Evolutionary conservation across 169 alveolate species (phyloP).

Genomic region (Besnoitia besnoiti): DNA sequence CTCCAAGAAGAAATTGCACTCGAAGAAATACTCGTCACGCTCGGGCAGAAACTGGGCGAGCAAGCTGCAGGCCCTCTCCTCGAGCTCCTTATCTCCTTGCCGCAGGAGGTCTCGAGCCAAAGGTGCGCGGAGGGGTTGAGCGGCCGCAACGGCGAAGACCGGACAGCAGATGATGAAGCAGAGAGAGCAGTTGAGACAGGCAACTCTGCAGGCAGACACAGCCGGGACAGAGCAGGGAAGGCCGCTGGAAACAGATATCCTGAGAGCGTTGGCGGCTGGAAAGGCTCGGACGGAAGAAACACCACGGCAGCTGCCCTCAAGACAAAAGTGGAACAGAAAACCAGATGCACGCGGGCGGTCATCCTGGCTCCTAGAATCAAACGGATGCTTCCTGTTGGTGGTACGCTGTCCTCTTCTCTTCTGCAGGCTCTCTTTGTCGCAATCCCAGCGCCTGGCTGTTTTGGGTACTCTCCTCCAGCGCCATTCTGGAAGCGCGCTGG

Average conservation of each 20-base stretch:
- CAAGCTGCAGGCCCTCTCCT: constrained; percentile 12
- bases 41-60: neutral
- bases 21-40: constrained; percentile 6
- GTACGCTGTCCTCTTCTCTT: neutral
- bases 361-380: too few relatives aligned
- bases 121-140: neutral
- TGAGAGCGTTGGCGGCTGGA: too few relatives aligned
- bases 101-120: constrained; percentile 21
- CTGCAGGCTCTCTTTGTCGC: neutral
- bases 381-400: too few relatives aligned
- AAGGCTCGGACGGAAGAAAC: too few relatives aligned
- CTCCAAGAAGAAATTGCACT: constrained; percentile 10
- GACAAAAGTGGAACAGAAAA: too few relatives aligned
- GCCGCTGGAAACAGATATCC: too few relatives aligned
- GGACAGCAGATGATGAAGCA: too few relatives aligned
- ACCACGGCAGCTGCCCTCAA: too few relatives aligned
- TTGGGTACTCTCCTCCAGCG: neutral
- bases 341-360: too few relatives aligned
- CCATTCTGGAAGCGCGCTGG: neutral
- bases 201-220: too few relatives aligned
- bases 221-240: too few relatives aligned
- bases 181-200: too few relatives aligned
- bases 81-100: neutral
- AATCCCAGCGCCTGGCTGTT: neutral
- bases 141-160: neutral